Conservation (phyloP, 768 basidiomycete species). For the Lentinula edodes region DNA sequence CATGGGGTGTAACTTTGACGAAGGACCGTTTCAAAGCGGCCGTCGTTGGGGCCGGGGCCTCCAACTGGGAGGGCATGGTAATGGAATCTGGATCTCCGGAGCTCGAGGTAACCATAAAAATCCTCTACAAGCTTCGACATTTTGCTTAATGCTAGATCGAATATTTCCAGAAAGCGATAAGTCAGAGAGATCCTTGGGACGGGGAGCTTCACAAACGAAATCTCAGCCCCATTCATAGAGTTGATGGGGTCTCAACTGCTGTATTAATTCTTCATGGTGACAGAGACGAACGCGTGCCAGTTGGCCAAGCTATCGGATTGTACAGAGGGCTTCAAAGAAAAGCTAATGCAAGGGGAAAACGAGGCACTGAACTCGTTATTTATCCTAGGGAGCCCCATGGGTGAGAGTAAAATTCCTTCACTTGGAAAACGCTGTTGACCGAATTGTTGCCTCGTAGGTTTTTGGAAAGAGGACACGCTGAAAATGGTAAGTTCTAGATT, state of each 20-base stretch:
- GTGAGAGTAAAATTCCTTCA: neutral
- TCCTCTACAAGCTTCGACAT: too few species aligned
- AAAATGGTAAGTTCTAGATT: neutral
- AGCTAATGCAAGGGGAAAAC: neutral
- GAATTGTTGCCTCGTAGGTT: neutral
- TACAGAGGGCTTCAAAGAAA: conserved; percentile 7
- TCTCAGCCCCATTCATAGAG: conserved; percentile 25
- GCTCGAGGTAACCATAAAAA: conserved; percentile 20
- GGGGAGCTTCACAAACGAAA: conserved; percentile 8
- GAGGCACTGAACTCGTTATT: neutral
- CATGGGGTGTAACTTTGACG: conserved; percentile 29
- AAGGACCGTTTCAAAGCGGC: conserved; percentile 30
- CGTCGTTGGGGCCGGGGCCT: conserved; percentile 27
- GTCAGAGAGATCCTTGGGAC: conserved; percentile 26
- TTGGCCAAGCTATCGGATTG: conserved; percentile 27
- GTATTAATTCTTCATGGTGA: conserved; percentile 47
- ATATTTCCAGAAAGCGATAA: conserved; percentile 21
- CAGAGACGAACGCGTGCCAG: conserved; percentile 46
- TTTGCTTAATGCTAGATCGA: conserved; percentile 2
- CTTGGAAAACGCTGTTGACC: neutral
- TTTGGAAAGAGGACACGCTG: neutral
- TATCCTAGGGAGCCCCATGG: conserved; percentile 1
- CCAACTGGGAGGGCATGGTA: conserved; percentile 32
- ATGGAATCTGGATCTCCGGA: conserved; percentile 29
- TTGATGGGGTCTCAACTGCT: conserved; percentile 36